phyloP scores from a whole-genome alignment of 2,329 filamentous ascomycete species.

The Diaporthe citri region DNA sequence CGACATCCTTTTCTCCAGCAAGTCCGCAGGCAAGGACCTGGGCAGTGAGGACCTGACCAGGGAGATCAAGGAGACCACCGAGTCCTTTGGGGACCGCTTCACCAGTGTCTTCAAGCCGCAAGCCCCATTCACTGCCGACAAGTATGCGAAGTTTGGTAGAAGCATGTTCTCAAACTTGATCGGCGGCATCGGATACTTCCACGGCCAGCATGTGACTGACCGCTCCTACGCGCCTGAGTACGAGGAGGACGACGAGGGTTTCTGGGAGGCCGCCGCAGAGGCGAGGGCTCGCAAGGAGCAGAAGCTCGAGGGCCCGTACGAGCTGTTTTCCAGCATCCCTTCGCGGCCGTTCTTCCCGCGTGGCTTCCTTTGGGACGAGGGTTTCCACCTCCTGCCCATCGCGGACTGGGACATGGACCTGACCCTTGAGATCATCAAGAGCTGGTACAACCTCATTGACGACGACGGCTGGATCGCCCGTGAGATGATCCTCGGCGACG shows the following conservation, averaged over 20 bases:
- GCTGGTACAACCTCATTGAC: conserved; percentile 97
- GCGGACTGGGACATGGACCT: conserved; percentile 95
- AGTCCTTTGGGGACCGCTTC: conserved; percentile 82
- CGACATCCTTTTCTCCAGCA: conserved; percentile 90
- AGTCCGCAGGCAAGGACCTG: conserved; percentile 69
- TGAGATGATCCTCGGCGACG: conserved; percentile 92
- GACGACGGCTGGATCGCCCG: conserved; percentile 97
- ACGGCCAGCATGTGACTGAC: conserved; percentile 89
- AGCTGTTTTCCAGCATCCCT: conserved; percentile 91
- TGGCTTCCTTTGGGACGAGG: conserved; percentile 98
- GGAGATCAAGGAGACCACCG: conserved; percentile 75
- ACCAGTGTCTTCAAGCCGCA: conserved; percentile 78
- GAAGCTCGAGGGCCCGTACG: conserved; percentile 82
- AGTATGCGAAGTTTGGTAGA: conserved; percentile 84
- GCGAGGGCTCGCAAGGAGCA: conserved; percentile 79
- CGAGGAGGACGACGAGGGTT: conserved; percentile 93
- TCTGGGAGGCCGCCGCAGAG: conserved; percentile 92
- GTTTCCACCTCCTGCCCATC: conserved; percentile 92
- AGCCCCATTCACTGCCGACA: conserved; percentile 78
- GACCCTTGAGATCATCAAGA: conserved; percentile 87
- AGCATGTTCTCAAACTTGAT: conserved; percentile 95
- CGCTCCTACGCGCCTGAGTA: conserved; percentile 93
- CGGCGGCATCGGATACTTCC: conserved; percentile 95
- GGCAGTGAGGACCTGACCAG: conserved; percentile 75
- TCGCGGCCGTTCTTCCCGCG: conserved; percentile 96